Conservation (phyloP, 257 asterid species). For the Solanum chiquidenum region DNA sequence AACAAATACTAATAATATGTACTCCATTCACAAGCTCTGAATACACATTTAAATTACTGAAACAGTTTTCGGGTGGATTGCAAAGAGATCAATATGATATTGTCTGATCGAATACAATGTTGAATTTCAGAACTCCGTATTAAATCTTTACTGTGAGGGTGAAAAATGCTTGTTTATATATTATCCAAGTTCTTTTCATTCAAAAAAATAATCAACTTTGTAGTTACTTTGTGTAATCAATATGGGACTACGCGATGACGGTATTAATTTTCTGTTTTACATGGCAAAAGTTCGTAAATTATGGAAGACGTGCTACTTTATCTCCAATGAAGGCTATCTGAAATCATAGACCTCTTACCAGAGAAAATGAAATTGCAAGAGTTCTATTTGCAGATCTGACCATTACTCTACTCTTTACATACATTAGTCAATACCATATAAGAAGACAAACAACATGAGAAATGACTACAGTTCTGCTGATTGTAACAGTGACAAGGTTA, state of each 20-base stretch:
- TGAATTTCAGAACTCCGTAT: not conserved
- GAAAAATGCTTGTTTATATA: not conserved
- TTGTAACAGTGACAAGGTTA: not conserved
- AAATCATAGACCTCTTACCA: not conserved
- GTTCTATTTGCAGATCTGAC: not conserved
- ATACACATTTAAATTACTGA: not conserved
- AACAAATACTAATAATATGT: not conserved
- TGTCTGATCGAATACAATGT: not conserved
- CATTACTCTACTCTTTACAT: not conserved
- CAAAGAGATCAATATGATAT: not conserved
- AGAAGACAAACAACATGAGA: not conserved
- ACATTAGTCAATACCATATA: not conserved
- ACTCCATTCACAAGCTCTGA: not conserved
- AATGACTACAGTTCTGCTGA: not conserved
- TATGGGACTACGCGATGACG: not conserved
- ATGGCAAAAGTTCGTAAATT: not conserved
- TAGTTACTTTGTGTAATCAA: not conserved
- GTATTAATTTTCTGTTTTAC: not conserved
- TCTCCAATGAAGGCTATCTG: not conserved
- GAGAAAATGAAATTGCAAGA: not conserved
- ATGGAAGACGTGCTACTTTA: not conserved
- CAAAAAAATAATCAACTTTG: not conserved
- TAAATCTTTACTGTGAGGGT: not conserved
- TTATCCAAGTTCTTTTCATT: not conserved
- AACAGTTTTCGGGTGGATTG: not conserved